A percentile compares a stretch with the other conserved stretches of the same genome.
Evolutionary conservation across 23 red algal genomes (phyloP).

Genomic region (Pyropia yezoensis): DNA sequence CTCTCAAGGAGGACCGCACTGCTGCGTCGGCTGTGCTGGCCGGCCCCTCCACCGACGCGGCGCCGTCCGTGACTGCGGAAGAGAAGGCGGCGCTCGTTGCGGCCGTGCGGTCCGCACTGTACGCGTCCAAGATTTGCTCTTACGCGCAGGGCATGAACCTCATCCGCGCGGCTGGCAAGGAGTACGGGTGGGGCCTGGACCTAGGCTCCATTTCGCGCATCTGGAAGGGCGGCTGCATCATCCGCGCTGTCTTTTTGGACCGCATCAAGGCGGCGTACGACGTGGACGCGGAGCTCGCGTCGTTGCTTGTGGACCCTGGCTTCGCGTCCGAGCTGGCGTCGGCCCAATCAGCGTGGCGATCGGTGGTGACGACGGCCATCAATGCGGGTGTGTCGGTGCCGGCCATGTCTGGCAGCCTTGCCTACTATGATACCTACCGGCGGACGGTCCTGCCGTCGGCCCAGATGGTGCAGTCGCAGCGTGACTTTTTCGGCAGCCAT

Average conservation of each 20-base stretch:
- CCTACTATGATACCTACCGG: conserved; percentile 93
- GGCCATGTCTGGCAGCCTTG: conserved; percentile 47
- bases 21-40: conserved; percentile 18
- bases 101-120: conserved; percentile 68
- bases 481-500: conserved; percentile 97
- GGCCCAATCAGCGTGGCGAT: conserved; percentile 62
- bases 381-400: conserved; percentile 69
- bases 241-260: conserved; percentile 89
- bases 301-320: conserved; percentile 65
- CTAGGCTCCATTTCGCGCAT: conserved; percentile 86
- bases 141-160: conserved; percentile 98
- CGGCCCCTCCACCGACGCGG: conserved; percentile 8
- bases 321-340: conserved; percentile 70
- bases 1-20: conserved; percentile 72
- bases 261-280: conserved; percentile 94
- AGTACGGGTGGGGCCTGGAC: conserved; percentile 75
- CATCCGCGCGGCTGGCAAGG: conserved; percentile 57
- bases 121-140: conserved; percentile 90
- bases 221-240: conserved; percentile 99
- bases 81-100: conserved; percentile 16
- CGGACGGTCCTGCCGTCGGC: conserved; percentile 54
- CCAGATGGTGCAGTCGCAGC: conserved; percentile 94
- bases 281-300: conserved; percentile 47
- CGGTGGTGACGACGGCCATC: conserved; percentile 47
- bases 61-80: not conserved